phyloP scores from a whole-genome alignment of 2,329 filamentous ascomycete genomes.

The Sporothrix dimorphospora region DNA sequence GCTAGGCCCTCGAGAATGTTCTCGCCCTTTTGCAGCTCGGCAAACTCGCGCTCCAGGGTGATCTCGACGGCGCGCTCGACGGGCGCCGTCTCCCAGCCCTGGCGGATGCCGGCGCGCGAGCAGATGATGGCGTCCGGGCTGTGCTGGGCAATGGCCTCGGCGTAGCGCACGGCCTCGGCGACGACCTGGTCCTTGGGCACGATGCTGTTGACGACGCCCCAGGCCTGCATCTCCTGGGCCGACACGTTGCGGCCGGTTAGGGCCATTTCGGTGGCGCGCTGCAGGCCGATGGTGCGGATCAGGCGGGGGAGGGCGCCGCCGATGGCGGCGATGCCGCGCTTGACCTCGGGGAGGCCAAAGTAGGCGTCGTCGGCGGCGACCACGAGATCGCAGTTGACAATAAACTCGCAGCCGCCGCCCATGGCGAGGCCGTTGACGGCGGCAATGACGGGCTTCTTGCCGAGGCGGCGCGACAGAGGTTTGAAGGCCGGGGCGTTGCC shows the following conservation, averaged over 20 bases:
- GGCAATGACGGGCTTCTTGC: conserved; percentile 65
- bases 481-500: conserved; percentile 38
- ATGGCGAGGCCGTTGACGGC: conserved; percentile 65
- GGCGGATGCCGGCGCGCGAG: conserved; percentile 67
- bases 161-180: conserved; percentile 62
- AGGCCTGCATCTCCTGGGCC: conserved; percentile 62
- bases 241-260: conserved; percentile 64
- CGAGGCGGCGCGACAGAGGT: conserved; percentile 52
- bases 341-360: conserved; percentile 68
- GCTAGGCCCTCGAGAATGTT: conserved; percentile 39
- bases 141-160: conserved; percentile 63
- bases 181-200: conserved; percentile 56
- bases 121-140: conserved; percentile 78
- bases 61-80: conserved; percentile 36
- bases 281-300: conserved; percentile 66
- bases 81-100: conserved; percentile 66
- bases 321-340: conserved; percentile 69
- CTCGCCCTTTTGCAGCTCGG: conserved; percentile 33
- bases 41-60: conserved; percentile 36
- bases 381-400: conserved; percentile 63
- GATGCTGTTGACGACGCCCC: conserved; percentile 70
- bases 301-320: conserved; percentile 72
- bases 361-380: conserved; percentile 55
- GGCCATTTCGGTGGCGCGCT: conserved; percentile 73
- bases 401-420: conserved; percentile 65